Evolutionary conservation across 352 stramenopile genomes (phyloP).

Genomic region (Globisporangium lucens): DNA sequence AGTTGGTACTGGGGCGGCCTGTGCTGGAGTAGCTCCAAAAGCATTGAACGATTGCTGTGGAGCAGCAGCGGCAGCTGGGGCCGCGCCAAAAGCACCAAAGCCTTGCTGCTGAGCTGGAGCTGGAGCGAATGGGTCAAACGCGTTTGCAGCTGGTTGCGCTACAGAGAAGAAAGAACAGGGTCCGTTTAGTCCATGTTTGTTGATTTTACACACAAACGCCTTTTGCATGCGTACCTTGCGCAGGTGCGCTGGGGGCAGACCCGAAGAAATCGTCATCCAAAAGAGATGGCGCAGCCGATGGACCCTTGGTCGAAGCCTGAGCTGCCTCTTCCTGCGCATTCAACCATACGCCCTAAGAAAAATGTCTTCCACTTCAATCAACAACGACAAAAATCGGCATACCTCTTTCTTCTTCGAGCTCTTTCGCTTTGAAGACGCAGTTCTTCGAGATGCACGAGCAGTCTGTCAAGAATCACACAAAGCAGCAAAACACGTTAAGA

Average conservation of each 20-base stretch:
- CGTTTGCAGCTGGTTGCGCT: conserved; percentile 29
- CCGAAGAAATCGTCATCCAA: conserved; percentile 80
- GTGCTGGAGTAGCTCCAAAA: conserved; percentile 39
- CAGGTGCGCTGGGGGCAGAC: conserved; percentile 29
- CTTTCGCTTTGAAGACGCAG: conserved; percentile 55
- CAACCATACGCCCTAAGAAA: conserved; percentile 8
- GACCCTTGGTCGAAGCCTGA: conserved; percentile 42
- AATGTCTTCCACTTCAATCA: background rate
- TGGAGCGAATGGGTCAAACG: conserved; percentile 71
- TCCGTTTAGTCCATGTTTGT: background rate
- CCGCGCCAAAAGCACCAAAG: conserved; percentile 38
- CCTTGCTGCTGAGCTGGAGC: conserved; percentile 29
- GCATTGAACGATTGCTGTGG: conserved; percentile 53
- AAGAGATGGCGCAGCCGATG: conserved; percentile 61
- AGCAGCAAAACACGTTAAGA: background rate
- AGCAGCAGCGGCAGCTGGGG: conserved; percentile 18
- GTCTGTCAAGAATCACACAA: conserved; percentile 5
- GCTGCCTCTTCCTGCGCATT: conserved; percentile 32
- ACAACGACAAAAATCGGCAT: background rate
- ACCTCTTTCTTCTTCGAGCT: conserved; percentile 78
- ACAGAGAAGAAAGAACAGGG: background rate
- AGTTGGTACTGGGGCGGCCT: conserved; percentile 33
- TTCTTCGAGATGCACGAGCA: conserved; percentile 44
- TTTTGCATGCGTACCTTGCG: conserved; percentile 24
- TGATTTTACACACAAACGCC: background rate